Base-by-base conservation (phyloP, 2,329 filamentous ascomycete species). In the Endothia cerciana region DNA sequence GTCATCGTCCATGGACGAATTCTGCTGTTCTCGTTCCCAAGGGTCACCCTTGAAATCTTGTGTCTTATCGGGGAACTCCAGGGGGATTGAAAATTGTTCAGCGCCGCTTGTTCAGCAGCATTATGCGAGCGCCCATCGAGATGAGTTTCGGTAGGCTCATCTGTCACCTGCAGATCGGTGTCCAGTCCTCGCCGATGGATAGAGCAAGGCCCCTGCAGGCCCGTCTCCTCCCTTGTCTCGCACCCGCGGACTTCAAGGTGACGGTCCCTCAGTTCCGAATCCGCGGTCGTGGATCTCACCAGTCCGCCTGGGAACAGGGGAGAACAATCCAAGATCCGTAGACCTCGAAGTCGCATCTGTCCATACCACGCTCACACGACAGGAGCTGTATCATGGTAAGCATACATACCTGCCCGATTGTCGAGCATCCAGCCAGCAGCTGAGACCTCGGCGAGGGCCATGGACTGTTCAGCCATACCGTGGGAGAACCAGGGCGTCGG, bases 241-340 rank as follows among this genome's bases (percentile, higher is more conserved):
- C 47, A 36, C 51, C n/a, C 51, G 51, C 25, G 28, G 47, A 51
- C 22, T 22, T 51, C 47, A 51, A 36, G 30, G 6, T 55, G 51
- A 19, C 51, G 51, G 36, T 55, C 51, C 51, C n/a, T 55, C 51
- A n/a, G 28, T 55, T 36, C 51, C 51, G 30, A 28, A 55, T 55
- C 51, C 51, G 51, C 51, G 51, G 51, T 36, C 30, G 30, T 55
- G 51, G 51, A 36, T 36, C 19, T 36, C 51, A 36, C 28, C 30
- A 17, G 51, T 36, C 17, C 22, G 30, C 51, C 30, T 36, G 51
- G 28, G 47, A 15, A 17, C 11, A 28, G 17, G 25, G 47, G 47
- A 4, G 45, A 15, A 51, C 51, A 2, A 33, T 33, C 30, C 36
- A 4, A n/a, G 6, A 19, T 36, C 51, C 30, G 30, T 6, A 6